phyloP scores from a whole-genome alignment of 2,329 filamentous ascomycete genomes.

The Beauveria sp. region DNA sequence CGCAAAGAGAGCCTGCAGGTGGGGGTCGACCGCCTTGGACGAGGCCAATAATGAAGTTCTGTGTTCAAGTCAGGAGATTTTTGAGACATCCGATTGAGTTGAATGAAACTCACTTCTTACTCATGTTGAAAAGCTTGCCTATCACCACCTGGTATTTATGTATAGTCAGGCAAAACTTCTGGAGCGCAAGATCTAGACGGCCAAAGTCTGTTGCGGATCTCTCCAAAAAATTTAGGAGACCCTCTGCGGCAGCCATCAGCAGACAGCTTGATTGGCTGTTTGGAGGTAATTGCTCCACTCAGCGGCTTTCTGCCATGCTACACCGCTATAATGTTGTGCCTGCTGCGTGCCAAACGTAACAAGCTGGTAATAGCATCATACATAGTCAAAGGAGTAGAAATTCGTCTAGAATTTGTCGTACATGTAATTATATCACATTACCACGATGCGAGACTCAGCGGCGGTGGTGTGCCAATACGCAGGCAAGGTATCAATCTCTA shows the following conservation, averaged over 20 bases:
- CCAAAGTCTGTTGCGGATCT: neutral
- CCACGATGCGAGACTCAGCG: too few species aligned
- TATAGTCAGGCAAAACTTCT: neutral
- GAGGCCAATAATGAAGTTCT: constrained; percentile 34
- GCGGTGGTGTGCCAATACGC: too few species aligned
- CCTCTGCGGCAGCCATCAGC: neutral
- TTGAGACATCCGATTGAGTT: neutral
- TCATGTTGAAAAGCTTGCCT: constrained; percentile 12
- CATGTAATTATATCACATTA: too few species aligned
- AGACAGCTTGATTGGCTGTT: neutral
- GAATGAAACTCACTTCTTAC: constrained; percentile 13
- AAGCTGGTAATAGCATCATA: too few species aligned
- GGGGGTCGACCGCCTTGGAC: constrained; percentile 57
- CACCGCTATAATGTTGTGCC: constrained; percentile 7
- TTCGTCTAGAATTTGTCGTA: too few species aligned
- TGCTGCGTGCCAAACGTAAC: too few species aligned
- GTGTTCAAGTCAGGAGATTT: constrained; percentile 13
- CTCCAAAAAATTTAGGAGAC: constrained; percentile 8
- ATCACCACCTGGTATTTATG: neutral
- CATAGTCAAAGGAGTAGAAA: too few species aligned
- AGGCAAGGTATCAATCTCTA: too few species aligned
- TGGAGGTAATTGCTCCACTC: neutral
- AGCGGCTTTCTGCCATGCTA: neutral
- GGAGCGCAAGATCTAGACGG: neutral
- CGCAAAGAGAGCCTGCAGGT: constrained; percentile 62